These are phyloP conservation scores for Venturia nashicola DNA, from an alignment of 2,329 filamentous ascomycete species.

Conservation along the genomic window DNA sequence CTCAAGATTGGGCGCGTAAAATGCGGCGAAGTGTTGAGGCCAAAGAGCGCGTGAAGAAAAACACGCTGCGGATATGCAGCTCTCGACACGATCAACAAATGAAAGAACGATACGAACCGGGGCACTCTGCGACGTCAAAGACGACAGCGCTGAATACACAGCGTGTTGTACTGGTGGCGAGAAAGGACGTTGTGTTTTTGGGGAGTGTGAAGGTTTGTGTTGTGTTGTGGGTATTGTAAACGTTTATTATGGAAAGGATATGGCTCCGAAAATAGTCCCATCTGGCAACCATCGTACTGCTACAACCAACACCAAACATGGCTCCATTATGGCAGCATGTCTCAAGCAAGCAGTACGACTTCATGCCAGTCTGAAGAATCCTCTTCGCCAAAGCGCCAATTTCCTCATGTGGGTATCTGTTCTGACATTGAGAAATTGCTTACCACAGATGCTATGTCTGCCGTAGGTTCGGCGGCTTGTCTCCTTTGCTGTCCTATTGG, in stretches of 20 bases:
- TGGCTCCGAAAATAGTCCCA: not conserved
- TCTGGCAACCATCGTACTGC: not conserved
- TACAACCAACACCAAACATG: not conserved
- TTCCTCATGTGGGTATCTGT: not conserved
- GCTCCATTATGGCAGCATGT: not conserved
- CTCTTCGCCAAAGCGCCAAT: not conserved
- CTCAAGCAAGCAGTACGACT: not conserved
- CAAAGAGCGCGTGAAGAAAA: not conserved
- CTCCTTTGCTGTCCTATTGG: constrained; percentile 41
- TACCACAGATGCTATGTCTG: constrained; percentile 43
- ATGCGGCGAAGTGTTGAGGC: not conserved
- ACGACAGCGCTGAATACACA: not conserved
- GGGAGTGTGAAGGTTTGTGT: not conserved
- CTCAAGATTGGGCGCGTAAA: not conserved
- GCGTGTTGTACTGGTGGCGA: not conserved
- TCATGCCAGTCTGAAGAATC: not conserved
- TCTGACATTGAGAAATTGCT: constrained; percentile 16
- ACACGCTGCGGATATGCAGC: not conserved
- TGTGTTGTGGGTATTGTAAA: not conserved
- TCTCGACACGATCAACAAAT: not conserved
- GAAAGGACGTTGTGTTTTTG: not conserved
- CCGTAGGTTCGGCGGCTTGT: constrained; percentile 37
- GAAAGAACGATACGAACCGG: not conserved
- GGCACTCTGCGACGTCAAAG: not conserved
- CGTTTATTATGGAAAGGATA: not conserved